These are phyloP conservation scores for Angophora floribunda DNA, from an alignment of 345 rosid species.

Conservation along the genomic window DNA sequence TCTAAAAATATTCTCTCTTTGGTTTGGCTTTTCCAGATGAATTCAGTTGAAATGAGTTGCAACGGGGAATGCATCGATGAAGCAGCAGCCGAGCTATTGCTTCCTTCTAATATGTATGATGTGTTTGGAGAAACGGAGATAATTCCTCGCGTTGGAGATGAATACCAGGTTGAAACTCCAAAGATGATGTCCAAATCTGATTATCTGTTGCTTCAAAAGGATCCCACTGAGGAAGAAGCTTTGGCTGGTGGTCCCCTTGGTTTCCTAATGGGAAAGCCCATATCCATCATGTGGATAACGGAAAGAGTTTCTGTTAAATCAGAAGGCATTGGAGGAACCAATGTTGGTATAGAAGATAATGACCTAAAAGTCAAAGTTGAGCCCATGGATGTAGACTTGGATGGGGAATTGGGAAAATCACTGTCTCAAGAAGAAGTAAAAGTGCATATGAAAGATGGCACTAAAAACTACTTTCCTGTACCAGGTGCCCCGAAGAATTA, in stretches of 20 bases:
- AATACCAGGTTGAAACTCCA: conserved; percentile 48
- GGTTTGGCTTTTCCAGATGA: conserved; percentile 21
- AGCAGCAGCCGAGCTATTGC: conserved; percentile 15
- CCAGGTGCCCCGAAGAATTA: conserved; percentile 21
- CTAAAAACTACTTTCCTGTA: conserved; percentile 4
- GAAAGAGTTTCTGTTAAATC: conserved; percentile 1
- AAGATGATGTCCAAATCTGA: conserved; percentile 12
- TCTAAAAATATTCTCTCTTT: background rate
- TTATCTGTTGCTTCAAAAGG: background rate
- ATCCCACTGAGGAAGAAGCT: background rate
- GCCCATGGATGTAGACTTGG: background rate
- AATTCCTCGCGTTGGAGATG: conserved; percentile 45
- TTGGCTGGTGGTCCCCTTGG: background rate
- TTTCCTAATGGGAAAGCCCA: conserved; percentile 32
- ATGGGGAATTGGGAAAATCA: background rate
- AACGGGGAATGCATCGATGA: conserved; percentile 14
- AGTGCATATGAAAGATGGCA: background rate
- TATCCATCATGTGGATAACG: conserved; percentile 41
- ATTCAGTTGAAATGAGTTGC: conserved; percentile 10
- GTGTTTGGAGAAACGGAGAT: conserved; percentile 31
- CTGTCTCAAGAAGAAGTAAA: background rate
- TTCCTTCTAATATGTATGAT: conserved; percentile 18
- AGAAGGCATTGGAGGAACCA: background rate
- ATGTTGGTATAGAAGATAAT: background rate
- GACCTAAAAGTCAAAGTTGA: conserved; percentile 5